Percentiles rank a stretch among this genome's conserved stretches.
Conservation (phyloP, 371 early-diverging fungal genomes). For the Mortierella sp. region DNA sequence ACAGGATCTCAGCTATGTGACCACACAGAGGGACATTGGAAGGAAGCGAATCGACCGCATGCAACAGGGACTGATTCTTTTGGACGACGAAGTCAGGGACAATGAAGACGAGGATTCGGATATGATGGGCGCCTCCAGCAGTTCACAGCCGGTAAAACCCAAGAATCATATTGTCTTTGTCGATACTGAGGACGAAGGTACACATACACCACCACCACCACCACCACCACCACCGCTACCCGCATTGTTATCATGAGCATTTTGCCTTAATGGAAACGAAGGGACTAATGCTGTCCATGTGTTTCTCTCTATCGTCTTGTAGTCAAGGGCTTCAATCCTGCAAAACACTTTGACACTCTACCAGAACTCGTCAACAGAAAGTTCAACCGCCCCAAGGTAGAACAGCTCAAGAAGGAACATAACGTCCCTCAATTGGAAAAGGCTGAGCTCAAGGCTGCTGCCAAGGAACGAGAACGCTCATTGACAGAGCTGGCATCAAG, state of each 20-base stretch:
- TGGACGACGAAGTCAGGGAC: constrained; percentile 55
- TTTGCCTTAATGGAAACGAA: no score
- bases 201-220: no score
- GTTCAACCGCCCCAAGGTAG: constrained; percentile 79
- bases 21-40: constrained; percentile 82
- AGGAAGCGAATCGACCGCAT: constrained; percentile 58
- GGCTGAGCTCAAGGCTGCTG: constrained; percentile 53
- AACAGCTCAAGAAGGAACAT: constrained; percentile 63
- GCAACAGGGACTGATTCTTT: constrained; percentile 37
- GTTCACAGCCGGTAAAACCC: constrained; percentile 54
- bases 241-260: no score
- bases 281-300: not conserved
- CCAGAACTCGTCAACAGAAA: constrained; percentile 85
- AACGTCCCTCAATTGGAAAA: constrained; percentile 25
- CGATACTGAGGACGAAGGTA: constrained; percentile 80
- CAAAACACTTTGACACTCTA: constrained; percentile 84
- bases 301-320: not conserved
- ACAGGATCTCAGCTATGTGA: constrained; percentile 91
- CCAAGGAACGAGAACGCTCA: constrained; percentile 63
- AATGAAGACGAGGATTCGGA: constrained; percentile 59
- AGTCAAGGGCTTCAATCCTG: constrained; percentile 74
- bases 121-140: constrained; percentile 11
- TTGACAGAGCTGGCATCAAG: constrained; percentile 81
- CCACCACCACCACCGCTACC: no score
- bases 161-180: constrained; percentile 91